Percentiles rank a stretch among this genome's conserved stretches.
Conservation (phyloP, 2,329 filamentous ascomycete genomes). For the Colletotrichum sp. region DNA sequence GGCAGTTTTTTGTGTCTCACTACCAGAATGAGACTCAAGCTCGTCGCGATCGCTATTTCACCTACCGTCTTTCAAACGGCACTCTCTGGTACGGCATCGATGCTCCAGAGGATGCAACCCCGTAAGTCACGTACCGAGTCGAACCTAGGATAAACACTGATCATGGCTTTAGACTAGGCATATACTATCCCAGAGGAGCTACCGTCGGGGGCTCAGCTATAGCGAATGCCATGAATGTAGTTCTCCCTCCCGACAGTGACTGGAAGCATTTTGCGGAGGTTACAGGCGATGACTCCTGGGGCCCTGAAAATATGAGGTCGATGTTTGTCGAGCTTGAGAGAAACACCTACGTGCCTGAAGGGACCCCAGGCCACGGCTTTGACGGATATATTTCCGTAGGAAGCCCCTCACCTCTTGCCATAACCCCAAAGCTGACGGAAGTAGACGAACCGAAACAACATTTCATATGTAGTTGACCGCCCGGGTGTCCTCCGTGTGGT, state of each 20-base stretch:
- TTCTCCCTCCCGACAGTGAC: constrained; percentile 54
- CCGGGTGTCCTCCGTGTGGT: background rate
- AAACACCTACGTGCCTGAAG: constrained; percentile 44
- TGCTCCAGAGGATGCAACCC: constrained; percentile 21
- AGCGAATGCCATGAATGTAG: constrained; percentile 44
- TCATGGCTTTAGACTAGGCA: constrained; percentile 18
- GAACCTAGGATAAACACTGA: background rate
- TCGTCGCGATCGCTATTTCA: constrained; percentile 18
- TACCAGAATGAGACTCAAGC: constrained; percentile 22
- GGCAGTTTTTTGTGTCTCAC: constrained; percentile 24
- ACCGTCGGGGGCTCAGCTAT: constrained; percentile 38
- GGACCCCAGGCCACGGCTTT: constrained; percentile 49
- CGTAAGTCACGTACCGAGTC: background rate
- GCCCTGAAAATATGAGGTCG: constrained; percentile 51
- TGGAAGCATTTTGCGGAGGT: constrained; percentile 52
- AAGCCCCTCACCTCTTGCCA: too few species aligned
- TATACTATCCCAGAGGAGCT: constrained; percentile 30
- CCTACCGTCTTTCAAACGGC: constrained; percentile 20
- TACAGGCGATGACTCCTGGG: constrained; percentile 57
- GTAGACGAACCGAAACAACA: constrained; percentile 23
- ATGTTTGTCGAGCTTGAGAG: constrained; percentile 53
- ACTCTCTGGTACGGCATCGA: constrained; percentile 21
- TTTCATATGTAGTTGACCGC: background rate
- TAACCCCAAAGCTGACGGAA: background rate
- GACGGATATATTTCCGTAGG: constrained; percentile 46